These are phyloP conservation scores for Boletus rubescentipes DNA, from an alignment of 768 basidiomycete genomes.

Conservation along the genomic window DNA sequence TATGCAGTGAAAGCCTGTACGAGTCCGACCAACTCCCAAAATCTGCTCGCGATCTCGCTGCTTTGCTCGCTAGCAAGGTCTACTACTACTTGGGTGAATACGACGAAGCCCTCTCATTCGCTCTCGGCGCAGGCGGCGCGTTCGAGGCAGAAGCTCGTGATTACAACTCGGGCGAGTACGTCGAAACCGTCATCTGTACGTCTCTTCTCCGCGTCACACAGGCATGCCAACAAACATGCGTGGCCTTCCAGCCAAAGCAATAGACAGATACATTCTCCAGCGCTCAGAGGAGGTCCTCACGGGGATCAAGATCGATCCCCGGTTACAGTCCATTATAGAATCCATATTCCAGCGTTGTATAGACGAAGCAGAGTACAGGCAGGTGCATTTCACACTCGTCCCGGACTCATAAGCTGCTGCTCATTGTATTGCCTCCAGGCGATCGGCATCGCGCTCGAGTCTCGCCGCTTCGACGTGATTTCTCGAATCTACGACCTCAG, in stretches of 20 bases:
- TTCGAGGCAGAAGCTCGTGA: conserved; percentile 74
- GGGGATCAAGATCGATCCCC: conserved; percentile 70
- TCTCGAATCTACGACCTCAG: conserved; percentile 71
- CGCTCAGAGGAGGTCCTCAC: conserved; percentile 53
- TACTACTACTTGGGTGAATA: conserved; percentile 97
- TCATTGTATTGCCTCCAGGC: conserved; percentile 50
- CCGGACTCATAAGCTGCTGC: neutral
- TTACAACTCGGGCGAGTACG: conserved; percentile 76
- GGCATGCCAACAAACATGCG: neutral
- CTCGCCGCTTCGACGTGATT: conserved; percentile 85
- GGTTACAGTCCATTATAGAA: conserved; percentile 83
- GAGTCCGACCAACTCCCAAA: conserved; percentile 77
- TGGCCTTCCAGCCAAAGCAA: conserved; percentile 76
- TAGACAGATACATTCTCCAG: conserved; percentile 85
- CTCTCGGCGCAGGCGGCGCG: conserved; percentile 83
- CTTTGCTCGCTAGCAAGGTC: conserved; percentile 94
- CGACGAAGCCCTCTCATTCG: conserved; percentile 94
- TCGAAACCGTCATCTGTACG: conserved; percentile 93
- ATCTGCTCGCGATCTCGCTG: conserved; percentile 77
- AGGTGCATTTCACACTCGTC: conserved; percentile 47
- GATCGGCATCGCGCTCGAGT: conserved; percentile 93
- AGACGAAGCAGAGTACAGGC: conserved; percentile 86
- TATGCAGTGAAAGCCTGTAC: conserved; percentile 79
- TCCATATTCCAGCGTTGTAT: conserved; percentile 85
- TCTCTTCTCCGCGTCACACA: conserved; percentile 29